Conservation (phyloP, 169 alveolate genomes). For the Blepharisma undulans region DNA sequence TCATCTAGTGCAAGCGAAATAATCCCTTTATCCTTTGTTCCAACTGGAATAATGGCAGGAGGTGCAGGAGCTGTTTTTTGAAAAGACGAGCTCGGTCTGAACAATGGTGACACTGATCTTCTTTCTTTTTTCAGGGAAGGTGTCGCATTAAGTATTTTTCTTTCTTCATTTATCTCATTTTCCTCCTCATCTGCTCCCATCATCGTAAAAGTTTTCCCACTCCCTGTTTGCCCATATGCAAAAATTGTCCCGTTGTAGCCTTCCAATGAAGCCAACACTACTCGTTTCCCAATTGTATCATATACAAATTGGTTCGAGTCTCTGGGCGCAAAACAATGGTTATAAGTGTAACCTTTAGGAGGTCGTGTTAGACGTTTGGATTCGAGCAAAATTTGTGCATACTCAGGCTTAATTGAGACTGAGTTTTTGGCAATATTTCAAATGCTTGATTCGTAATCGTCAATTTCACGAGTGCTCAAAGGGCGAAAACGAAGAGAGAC, state of each 20-base stretch:
- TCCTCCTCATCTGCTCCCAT: conserved; percentile 46
- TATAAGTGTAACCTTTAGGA: conserved; percentile 31
- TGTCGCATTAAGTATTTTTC: not conserved
- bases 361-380: not conserved
- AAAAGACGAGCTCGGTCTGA: not conserved
- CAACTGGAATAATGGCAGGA: not conserved
- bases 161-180: not conserved
- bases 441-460: conserved; percentile 19
- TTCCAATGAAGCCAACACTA: conserved; percentile 53
- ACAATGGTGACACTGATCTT: not conserved
- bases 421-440: conserved; percentile 27
- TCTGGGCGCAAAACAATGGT: conserved; percentile 56
- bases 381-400: not conserved
- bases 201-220: conserved; percentile 73
- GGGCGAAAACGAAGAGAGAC: conserved; percentile 62
- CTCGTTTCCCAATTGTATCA: conserved; percentile 41
- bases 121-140: not conserved
- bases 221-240: conserved; percentile 67
- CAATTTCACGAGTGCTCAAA: conserved; percentile 41
- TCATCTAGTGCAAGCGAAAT: conserved; percentile 43
- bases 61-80: not conserved
- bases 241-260: conserved; percentile 78
- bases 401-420: conserved; percentile 25
- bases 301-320: conserved; percentile 51
- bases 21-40: conserved; percentile 46